phyloP scores from a whole-genome alignment of 2,329 filamentous ascomycete species.

The Aspergillus arachidicola region DNA sequence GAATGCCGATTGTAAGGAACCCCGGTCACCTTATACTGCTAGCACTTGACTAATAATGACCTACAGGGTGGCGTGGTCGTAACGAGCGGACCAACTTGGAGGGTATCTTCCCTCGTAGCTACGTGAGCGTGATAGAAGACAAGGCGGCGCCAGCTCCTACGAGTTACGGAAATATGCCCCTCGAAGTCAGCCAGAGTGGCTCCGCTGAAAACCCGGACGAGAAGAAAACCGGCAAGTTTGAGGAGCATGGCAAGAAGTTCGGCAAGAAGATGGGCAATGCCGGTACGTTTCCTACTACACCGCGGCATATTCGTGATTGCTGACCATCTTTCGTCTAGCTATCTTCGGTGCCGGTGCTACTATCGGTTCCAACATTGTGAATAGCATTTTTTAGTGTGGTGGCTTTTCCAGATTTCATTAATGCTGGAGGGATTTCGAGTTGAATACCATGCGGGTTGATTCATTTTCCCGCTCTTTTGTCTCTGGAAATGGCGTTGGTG shows the following conservation, averaged over 20 bases:
- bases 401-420: constrained; percentile 4
- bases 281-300: constrained; percentile 36
- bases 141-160: constrained; percentile 52
- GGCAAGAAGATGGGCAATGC: constrained; percentile 89
- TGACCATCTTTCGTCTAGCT: constrained; percentile 52
- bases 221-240: constrained; percentile 62
- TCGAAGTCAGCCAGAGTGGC: constrained; percentile 68
- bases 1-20: constrained; percentile 77
- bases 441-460: constrained; percentile 8
- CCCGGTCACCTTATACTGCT: background rate
- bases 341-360: constrained; percentile 94
- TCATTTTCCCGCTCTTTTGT: constrained; percentile 12
- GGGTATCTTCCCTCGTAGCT: constrained; percentile 93
- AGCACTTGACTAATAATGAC: constrained; percentile 16
- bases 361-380: constrained; percentile 86
- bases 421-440: background rate
- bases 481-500: constrained; percentile 40
- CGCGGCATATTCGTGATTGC: constrained; percentile 5
- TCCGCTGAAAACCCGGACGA: constrained; percentile 45
- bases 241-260: constrained; percentile 86
- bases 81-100: constrained; percentile 81
- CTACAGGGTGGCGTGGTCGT: constrained; percentile 72
- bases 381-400: constrained; percentile 73
- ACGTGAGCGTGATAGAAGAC: constrained; percentile 73
- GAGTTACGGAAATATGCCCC: constrained; percentile 65